Percentiles rank a stretch among this genome's conserved stretches.
phyloP scores from a whole-genome alignment of 1,139 yeast species.

The Lodderomyces metapsilosis region DNA sequence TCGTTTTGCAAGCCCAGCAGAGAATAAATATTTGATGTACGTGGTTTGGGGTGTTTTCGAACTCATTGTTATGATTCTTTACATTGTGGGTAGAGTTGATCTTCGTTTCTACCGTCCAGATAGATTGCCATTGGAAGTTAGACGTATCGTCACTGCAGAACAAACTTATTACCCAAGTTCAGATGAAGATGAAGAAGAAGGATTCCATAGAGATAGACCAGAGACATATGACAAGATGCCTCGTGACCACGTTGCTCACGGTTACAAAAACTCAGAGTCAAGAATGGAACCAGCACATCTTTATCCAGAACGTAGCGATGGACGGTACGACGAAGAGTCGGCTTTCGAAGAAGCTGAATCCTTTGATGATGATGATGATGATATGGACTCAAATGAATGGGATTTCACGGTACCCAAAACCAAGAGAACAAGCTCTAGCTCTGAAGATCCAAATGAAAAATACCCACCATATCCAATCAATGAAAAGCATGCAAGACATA shows the following conservation, averaged over 20 bases:
- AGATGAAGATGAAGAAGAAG: slow-evolving; percentile 21
- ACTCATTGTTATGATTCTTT: slow-evolving; percentile 32
- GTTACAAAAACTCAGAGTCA: slow-evolving; percentile 6
- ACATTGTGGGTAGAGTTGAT: slow-evolving; percentile 45
- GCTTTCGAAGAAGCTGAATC: slow-evolving; percentile 1
- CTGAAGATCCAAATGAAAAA: slow-evolving; percentile 10
- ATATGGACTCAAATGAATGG: slow-evolving; percentile 15
- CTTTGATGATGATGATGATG: slow-evolving; percentile 13
- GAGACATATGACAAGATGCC: slow-evolving; percentile 13
- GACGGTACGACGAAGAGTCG: background rate
- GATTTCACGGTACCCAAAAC: slow-evolving; percentile 10
- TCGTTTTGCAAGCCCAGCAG: slow-evolving; percentile 21
- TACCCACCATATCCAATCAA: slow-evolving; percentile 17
- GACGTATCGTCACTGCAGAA: slow-evolving; percentile 42
- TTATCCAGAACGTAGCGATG: slow-evolving; percentile 1
- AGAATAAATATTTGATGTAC: slow-evolving; percentile 32
- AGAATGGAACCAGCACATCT: slow-evolving; percentile 4
- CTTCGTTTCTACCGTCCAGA: slow-evolving; percentile 49
- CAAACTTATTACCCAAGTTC: slow-evolving; percentile 28
- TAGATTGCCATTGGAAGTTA: slow-evolving; percentile 35
- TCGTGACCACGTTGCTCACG: slow-evolving; percentile 9
- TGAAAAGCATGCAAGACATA: slow-evolving; percentile 9
- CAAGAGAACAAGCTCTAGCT: slow-evolving; percentile 6
- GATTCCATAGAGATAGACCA: slow-evolving; percentile 17
- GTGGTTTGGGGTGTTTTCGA: slow-evolving; percentile 43